Percentiles rank a stretch among this genome's conserved stretches.
These are phyloP conservation scores for Chondrus crispus DNA, from an alignment of 23 red algal genomes.

Conservation along the genomic window DNA sequence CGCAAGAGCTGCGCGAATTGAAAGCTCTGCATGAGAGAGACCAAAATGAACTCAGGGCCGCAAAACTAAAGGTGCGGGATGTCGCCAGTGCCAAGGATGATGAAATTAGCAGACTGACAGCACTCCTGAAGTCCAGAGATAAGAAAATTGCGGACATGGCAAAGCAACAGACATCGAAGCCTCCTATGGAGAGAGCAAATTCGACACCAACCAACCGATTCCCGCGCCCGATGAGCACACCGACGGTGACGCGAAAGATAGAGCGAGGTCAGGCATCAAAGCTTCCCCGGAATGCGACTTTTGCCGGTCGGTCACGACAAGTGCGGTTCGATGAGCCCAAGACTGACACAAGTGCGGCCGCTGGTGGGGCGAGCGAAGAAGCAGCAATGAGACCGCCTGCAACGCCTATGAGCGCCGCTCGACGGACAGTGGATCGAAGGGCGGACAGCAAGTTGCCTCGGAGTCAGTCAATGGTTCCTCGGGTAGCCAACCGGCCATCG, in stretches of 20 bases:
- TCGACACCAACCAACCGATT: not conserved
- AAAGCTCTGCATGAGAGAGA: slow-evolving; percentile 11
- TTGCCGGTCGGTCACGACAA: slow-evolving; percentile 6
- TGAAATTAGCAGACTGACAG: slow-evolving; percentile 12
- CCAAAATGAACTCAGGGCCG: slow-evolving; percentile 2
- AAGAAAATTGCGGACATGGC: not conserved
- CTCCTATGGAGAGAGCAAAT: not conserved
- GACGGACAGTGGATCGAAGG: not conserved
- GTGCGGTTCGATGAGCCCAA: slow-evolving; percentile 35
- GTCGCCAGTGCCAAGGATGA: not conserved
- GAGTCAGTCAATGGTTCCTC: slow-evolving; percentile 12
- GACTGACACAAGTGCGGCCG: not conserved
- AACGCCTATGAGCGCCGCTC: slow-evolving; percentile 1
- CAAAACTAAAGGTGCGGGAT: slow-evolving; percentile 2
- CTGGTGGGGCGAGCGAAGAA: not conserved
- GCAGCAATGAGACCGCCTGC: not conserved
- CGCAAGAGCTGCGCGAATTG: slow-evolving; percentile 21
- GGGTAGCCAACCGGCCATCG: not conserved
- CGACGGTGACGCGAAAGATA: not conserved
- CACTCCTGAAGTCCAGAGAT: not conserved
- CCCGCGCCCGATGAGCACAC: slow-evolving; percentile 12
- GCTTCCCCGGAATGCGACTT: slow-evolving; percentile 36
- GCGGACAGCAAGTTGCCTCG: too few relatives aligned
- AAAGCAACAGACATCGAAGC: not conserved
- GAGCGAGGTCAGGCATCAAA: not conserved